Percentiles rank a stretch among this genome's conserved stretches.
These are phyloP conservation scores for Vigna radiata DNA, from an alignment of 306 rosid species.

Conservation along the genomic window DNA sequence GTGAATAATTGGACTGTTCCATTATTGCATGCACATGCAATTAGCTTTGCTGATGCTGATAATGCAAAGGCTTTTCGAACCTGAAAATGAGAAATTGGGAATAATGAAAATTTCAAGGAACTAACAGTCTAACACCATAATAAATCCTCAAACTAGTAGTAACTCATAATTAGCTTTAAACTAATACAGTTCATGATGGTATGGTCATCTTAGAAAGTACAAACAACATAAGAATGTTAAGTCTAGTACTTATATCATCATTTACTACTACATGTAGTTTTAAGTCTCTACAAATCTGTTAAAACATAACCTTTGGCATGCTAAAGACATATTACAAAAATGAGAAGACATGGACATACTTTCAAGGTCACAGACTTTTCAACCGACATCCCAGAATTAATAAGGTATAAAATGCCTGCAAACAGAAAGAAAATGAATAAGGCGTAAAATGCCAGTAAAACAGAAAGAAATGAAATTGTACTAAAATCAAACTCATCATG, in stretches of 20 bases:
- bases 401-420: conserved; percentile 64
- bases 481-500: conserved; percentile 11
- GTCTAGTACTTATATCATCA: conserved; percentile 29
- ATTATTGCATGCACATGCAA: conserved; percentile 84
- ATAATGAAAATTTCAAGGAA: conserved; percentile 34
- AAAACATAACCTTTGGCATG: neutral
- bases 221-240: conserved; percentile 21
- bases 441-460: conserved; percentile 1
- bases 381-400: conserved; percentile 64
- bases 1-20: conserved; percentile 67
- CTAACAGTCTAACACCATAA: conserved; percentile 8
- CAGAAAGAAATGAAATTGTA: conserved; percentile 26
- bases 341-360: conserved; percentile 48
- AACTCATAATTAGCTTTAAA: conserved; percentile 35
- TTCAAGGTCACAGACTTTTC: conserved; percentile 65
- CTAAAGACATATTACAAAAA: conserved; percentile 30
- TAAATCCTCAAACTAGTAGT: neutral
- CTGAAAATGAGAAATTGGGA: conserved; percentile 53
- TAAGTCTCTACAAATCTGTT: conserved; percentile 1
- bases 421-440: conserved; percentile 42
- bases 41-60: conserved; percentile 62
- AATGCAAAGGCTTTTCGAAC: conserved; percentile 70
- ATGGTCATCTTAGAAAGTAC: conserved; percentile 37
- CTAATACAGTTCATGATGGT: conserved; percentile 16
- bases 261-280: conserved; percentile 11